Percentiles rank a stretch among this genome's conserved stretches.
phyloP scores from a whole-genome alignment of 306 rosid genomes.

The Casuarina equisetifolia region DNA sequence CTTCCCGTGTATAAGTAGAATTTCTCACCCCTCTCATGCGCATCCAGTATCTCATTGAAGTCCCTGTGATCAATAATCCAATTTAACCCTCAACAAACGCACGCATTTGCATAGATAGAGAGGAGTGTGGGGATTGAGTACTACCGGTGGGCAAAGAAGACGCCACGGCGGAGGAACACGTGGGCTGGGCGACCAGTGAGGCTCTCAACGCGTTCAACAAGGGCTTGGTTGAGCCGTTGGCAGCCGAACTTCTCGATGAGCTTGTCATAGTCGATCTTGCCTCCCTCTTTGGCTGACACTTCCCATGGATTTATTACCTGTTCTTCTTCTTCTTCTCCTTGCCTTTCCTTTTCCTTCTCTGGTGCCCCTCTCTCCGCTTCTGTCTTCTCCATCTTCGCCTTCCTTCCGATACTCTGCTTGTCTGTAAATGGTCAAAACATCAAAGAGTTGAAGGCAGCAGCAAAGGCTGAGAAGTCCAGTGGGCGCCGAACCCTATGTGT shows the following conservation, averaged over 20 bases:
- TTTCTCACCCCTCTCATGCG: conserved; percentile 72
- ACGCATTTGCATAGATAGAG: background rate
- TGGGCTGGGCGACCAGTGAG: conserved; percentile 76
- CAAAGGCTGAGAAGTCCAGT: too few relatives aligned
- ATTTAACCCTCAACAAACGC: background rate
- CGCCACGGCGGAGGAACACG: conserved; percentile 87
- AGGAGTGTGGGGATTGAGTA: background rate
- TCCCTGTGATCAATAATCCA: conserved; percentile 44
- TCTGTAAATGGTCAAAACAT: background rate
- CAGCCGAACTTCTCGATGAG: conserved; percentile 93
- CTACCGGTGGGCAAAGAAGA: conserved; percentile 92
- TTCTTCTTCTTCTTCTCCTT: conserved; percentile 30
- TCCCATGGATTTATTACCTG: conserved; percentile 88
- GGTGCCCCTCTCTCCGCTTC: conserved; percentile 5
- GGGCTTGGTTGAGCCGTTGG: conserved; percentile 60
- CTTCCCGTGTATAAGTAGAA: conserved; percentile 90
- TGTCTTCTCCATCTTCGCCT: conserved; percentile 26
- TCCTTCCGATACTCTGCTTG: background rate
- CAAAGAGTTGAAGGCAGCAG: background rate
- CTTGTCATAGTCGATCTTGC: conserved; percentile 85
- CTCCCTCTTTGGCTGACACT: conserved; percentile 71
- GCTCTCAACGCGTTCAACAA: conserved; percentile 58
- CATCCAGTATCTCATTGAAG: conserved; percentile 68
- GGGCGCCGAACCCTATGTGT: too few relatives aligned
- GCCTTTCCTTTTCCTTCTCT: conserved; percentile 4